Base-by-base conservation (phyloP, 1,284 basidiomycete genomes). In the Takashimella tepidaria region DNA sequence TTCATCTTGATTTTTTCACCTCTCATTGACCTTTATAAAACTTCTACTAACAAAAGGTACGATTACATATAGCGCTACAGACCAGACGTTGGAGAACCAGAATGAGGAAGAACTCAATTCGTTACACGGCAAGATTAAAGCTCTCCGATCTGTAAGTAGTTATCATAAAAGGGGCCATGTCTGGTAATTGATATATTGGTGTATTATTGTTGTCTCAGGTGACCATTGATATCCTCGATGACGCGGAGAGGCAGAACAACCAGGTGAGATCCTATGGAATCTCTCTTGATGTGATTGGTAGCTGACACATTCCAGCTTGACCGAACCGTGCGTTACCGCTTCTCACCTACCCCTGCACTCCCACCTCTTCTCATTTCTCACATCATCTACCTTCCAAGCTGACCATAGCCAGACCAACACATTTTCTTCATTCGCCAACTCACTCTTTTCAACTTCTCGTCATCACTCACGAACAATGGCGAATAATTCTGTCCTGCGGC, bases 71-170 rank as follows among this genome's bases (percentile, higher is more conserved):
- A 74, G 70, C 53, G 59, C 66, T 41, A 59, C 69, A 22, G 74
- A 76, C 54, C 69, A 71, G 56, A 76, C 74, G 49, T 62, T 76
- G n/a, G 74, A 76, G 59, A 67, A 72, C 41, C 74, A 76, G 57
- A 76, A 76, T 57, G 74, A 76, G 25, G 73, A 74, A 41, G 73
- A 75, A 59, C 54, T 76, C 27, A 68, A 67, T 42, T 61, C 63
- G 19, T 54, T 76, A 44, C 74, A 75, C 58, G 67, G 71, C 44
- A 76, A 76, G 67, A 76, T 76, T 62, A 71, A 69, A 55, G 60
- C 67, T 21, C 51, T 76, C 45, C 59, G 73, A 48, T 70, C 68
- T 41, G 74, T 74, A 53, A 25, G 73, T 19, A 8, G 13, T 41
- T 6, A 11, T 26, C 11, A 6, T 5, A 5, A 1, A 12, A 24